Percentiles rank a stretch among this genome's conserved stretches.
Conservation (phyloP, 2,329 filamentous ascomycete species). For the Talaromyces sp. region DNA sequence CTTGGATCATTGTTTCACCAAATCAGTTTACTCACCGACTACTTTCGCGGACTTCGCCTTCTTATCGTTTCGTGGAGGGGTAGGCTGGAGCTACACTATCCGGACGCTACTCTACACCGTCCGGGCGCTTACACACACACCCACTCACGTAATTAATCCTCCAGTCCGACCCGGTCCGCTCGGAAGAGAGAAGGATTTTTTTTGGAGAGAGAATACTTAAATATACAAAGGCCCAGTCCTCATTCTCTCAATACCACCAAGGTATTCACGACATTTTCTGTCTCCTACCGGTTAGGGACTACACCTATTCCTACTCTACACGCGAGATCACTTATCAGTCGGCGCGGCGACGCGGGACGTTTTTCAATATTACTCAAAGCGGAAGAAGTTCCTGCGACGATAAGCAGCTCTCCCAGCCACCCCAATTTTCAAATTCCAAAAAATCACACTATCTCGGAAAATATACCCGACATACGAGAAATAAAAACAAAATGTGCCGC, state of each 20-base stretch:
- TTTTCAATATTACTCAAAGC: constrained; percentile 19
- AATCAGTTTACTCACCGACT: neutral
- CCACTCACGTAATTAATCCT: neutral
- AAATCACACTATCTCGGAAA: neutral
- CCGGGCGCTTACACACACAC: constrained; percentile 1
- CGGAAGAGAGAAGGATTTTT: neutral
- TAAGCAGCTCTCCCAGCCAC: neutral
- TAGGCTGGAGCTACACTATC: neutral
- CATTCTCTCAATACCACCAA: neutral
- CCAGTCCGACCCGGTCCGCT: constrained; percentile 4
- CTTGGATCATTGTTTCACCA: no score
- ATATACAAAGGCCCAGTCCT: neutral
- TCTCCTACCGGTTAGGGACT: constrained; percentile 8
- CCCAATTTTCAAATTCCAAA: neutral
- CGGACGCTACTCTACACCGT: neutral
- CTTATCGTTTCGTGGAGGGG: neutral
- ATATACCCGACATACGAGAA: neutral
- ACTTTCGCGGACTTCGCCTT: neutral
- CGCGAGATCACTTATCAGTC: constrained; percentile 10
- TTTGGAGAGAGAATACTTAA: neutral
- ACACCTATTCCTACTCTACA: neutral
- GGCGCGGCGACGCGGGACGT: neutral
- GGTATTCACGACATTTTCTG: neutral
- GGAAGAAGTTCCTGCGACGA: constrained; percentile 1
- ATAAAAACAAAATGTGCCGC: constrained; percentile 32